These are phyloP conservation scores for Athelia psychrophila DNA, from an alignment of 1,284 basidiomycete species.

Conservation along the genomic window DNA sequence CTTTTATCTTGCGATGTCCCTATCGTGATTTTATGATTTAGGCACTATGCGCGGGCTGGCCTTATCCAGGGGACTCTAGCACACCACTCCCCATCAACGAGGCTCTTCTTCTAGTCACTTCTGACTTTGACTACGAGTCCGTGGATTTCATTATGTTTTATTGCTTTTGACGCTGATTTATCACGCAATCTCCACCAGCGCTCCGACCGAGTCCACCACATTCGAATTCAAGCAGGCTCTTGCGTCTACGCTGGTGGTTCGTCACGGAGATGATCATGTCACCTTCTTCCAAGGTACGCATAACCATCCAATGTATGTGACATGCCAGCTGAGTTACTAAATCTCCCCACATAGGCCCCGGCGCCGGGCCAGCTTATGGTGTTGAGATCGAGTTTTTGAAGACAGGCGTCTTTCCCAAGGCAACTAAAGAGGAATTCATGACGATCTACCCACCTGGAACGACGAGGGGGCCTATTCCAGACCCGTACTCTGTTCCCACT, in stretches of 20 bases:
- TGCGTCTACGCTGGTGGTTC: neutral
- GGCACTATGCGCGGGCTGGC: slow-evolving; percentile 10
- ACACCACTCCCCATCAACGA: slow-evolving; percentile 4
- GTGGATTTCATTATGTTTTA: neutral
- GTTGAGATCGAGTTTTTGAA: neutral
- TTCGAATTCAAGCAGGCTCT: neutral
- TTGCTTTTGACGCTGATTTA: too few relatives aligned
- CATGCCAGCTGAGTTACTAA: too few relatives aligned
- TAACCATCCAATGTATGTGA: too few relatives aligned
- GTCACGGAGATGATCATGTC: neutral
- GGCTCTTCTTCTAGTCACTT: slow-evolving; percentile 4
- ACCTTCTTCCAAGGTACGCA: neutral
- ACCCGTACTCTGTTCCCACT: neutral
- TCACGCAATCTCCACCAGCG: neutral
- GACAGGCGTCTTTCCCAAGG: neutral
- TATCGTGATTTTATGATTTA: neutral
- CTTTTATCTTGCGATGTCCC: neutral
- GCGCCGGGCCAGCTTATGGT: neutral
- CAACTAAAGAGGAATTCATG: neutral
- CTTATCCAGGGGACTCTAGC: slow-evolving; percentile 7
- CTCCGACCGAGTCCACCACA: neutral
- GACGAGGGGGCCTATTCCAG: neutral
- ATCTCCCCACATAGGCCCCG: neutral
- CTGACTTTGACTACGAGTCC: neutral
- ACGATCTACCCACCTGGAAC: neutral